Percentiles rank a stretch among this genome's conserved stretches.
Conservation (phyloP, 306 rosid species). For the Biancaea sappan region DNA sequence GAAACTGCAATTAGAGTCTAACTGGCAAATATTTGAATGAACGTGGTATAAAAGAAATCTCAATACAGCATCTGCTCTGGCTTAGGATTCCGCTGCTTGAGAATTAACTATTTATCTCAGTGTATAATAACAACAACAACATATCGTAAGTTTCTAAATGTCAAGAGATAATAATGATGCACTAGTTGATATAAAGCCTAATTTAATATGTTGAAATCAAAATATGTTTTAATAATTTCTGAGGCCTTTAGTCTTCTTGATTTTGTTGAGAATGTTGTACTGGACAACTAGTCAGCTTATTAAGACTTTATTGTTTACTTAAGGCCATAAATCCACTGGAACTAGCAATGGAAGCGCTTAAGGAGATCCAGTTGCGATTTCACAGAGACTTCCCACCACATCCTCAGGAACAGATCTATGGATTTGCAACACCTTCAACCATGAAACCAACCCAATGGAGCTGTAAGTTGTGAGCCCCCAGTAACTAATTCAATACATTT, state of each 20-base stretch:
- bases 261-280: slow-evolving; percentile 26
- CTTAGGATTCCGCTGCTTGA: slow-evolving; percentile 6
- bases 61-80: neutral
- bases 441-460: slow-evolving; percentile 99
- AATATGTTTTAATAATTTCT: slow-evolving; percentile 9
- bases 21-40: neutral
- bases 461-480: slow-evolving; percentile 56
- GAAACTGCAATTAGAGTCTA: neutral
- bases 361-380: slow-evolving; percentile 76
- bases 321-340: slow-evolving; percentile 93
- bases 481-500: neutral
- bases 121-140: neutral
- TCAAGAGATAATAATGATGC: slow-evolving; percentile 1
- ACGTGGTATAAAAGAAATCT: neutral
- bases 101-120: slow-evolving; percentile 2
- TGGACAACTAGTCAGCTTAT: slow-evolving; percentile 17
- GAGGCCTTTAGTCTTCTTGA: neutral
- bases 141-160: neutral
- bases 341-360: slow-evolving; percentile 89
- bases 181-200: neutral
- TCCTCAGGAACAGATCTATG: slow-evolving; percentile 76
- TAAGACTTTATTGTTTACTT: slow-evolving; percentile 31
- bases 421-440: slow-evolving; percentile 94
- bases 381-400: slow-evolving; percentile 93
- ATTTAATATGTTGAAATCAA: neutral